Base-by-base conservation (phyloP, 169 alveolate species). In the Theileria sp. region DNA sequence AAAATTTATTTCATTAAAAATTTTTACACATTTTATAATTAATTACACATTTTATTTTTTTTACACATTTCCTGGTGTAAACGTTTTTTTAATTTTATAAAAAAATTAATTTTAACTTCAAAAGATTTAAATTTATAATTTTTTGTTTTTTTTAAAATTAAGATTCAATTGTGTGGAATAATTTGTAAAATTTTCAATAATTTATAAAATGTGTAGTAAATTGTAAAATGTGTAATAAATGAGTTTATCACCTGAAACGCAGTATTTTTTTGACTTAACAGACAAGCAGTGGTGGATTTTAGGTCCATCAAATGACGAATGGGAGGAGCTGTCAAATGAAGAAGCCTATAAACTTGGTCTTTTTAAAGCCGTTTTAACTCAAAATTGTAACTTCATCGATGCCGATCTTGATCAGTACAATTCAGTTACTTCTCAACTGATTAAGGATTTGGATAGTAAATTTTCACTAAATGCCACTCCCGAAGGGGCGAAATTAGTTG, bases 281-380 rank as follows among this genome's bases (percentile, higher is more conserved):
- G 87, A 60, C 13, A 83, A 77, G 76, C 76, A 67, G 50, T 84
- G 90, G 90, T 84, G 90, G 90, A 67, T 77, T 30, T 26, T 84
- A 6, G 49, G 34, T 21, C 70, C 58, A 0, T 78, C 82, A 17
- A 0, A 15, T 6, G 60, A 78, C n/a, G 78, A 62, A 0, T 82
- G 88, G 88, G 51, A 38, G 58, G 34, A 26, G 15, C 54, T 82
- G 54, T 44, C 80, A 17, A 23, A 75, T 0, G 88, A 75, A 10
- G 77, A 21, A 32, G 88, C 86, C 6, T 38, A 21, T 3, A 15
- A 34, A 12, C 77, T 82, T 15, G 88, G 88, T 0, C 75, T 82
- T 15, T 79, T 71, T 50, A 71, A 64, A 4, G 85, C 88, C 0
- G 88, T 82, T 10, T 8, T 71, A n/a, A 26, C 56, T 23, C 56